A percentile compares a stretch with the other conserved stretches of the same genome.
phyloP scores from a whole-genome alignment of 768 basidiomycete genomes.

The Phanerodontia chrysosporium region DNA sequence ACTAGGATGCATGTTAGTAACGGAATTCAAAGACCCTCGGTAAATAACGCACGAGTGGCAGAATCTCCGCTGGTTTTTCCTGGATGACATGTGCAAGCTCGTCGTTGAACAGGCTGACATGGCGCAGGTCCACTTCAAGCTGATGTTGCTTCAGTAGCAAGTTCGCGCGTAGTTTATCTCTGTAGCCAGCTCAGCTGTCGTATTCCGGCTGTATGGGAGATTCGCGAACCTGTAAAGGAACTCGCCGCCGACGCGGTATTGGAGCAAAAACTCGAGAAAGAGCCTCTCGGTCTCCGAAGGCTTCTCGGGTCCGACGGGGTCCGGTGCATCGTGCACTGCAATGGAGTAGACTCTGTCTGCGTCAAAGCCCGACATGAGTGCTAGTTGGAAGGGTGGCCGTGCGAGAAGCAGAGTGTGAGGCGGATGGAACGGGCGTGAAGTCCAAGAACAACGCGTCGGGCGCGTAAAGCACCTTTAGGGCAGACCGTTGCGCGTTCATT shows the following conservation, averaged over 20 bases:
- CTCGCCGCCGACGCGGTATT: conserved; percentile 84
- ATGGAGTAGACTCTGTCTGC: conserved; percentile 78
- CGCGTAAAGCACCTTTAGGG: conserved; percentile 11
- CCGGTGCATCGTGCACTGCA: conserved; percentile 63
- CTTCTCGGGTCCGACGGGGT: conserved; percentile 56
- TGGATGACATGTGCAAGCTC: conserved; percentile 90
- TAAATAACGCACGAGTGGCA: conserved; percentile 67
- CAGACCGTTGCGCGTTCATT: conserved; percentile 13
- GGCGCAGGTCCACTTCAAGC: conserved; percentile 52
- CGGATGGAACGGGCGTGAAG: conserved; percentile 1
- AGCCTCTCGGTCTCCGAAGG: conserved; percentile 80
- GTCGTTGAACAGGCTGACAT: conserved; percentile 73
- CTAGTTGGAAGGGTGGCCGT: not conserved
- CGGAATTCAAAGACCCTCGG: not conserved
- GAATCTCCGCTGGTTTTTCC: conserved; percentile 81
- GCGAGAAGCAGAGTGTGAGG: not conserved
- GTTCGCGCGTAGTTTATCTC: conserved; percentile 88
- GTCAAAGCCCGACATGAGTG: conserved; percentile 84
- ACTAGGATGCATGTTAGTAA: too few relatives aligned
- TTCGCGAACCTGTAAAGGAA: conserved; percentile 80
- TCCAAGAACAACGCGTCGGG: conserved; percentile 2
- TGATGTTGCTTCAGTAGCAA: conserved; percentile 80
- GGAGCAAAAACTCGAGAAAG: conserved; percentile 80
- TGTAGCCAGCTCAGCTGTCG: conserved; percentile 14
- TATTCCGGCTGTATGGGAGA: not conserved